Conservation (phyloP, 139 green algal genomes). For the Zygnema cylindricum region DNA sequence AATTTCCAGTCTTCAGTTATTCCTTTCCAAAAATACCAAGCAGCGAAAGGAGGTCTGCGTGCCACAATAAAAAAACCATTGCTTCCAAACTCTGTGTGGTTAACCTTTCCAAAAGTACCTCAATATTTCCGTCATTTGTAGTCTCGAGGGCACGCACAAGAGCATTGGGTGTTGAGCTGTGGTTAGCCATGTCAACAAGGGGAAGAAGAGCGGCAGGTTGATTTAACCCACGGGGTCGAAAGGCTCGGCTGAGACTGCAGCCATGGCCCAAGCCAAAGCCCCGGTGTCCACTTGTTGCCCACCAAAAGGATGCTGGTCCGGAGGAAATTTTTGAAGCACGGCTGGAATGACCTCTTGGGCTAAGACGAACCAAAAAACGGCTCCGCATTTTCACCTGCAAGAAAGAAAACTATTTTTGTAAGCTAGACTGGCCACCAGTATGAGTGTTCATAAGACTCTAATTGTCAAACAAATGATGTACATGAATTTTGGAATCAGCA, state of each 20-base stretch:
- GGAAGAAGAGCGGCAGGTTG: slow-evolving; percentile 36
- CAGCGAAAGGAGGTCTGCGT: too few species aligned
- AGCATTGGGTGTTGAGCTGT: slow-evolving; percentile 28
- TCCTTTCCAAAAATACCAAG: too few species aligned
- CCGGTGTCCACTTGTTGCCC: slow-evolving; percentile 19
- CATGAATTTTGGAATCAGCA: too few species aligned
- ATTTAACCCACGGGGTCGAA: slow-evolving; percentile 55
- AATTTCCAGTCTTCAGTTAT: too few species aligned
- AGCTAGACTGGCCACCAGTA: too few species aligned
- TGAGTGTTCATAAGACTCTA: too few species aligned
- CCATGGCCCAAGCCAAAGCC: slow-evolving; percentile 43
- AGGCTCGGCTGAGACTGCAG: slow-evolving; percentile 29
- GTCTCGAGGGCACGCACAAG: neutral
- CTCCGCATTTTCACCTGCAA: slow-evolving; percentile 36
- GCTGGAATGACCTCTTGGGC: neutral
- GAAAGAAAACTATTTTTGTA: too few species aligned
- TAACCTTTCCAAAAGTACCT: too few species aligned
- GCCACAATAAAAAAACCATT: too few species aligned
- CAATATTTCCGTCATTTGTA: neutral
- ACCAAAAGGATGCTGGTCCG: neutral
- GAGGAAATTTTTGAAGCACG: too few species aligned
- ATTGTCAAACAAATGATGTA: too few species aligned
- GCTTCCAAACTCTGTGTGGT: too few species aligned
- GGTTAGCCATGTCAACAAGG: slow-evolving; percentile 50
- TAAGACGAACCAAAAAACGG: slow-evolving; percentile 18